phyloP scores from a whole-genome alignment of 2,329 filamentous ascomycete genomes.

The Sphaceloma murrayae region DNA sequence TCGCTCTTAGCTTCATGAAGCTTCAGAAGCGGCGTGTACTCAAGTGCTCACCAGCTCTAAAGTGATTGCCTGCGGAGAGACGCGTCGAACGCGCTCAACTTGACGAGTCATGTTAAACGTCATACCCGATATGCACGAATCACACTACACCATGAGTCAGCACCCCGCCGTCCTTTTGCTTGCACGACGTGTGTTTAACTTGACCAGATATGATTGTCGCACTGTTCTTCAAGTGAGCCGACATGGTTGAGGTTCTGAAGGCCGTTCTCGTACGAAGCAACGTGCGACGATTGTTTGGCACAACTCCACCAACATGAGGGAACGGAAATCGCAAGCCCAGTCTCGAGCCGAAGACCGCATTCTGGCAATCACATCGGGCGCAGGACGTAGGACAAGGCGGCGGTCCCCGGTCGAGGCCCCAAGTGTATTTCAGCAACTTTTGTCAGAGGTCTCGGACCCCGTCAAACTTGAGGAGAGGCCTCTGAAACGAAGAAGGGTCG shows the following conservation, averaged over 20 bases:
- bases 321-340: slow-evolving; percentile 16
- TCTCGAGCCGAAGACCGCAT: slow-evolving; percentile 18
- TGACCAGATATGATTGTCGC: too few relatives aligned
- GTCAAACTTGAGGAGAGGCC: slow-evolving; percentile 13
- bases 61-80: background rate
- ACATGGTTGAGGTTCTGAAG: too few relatives aligned
- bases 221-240: too few relatives aligned
- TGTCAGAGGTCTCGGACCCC: slow-evolving; percentile 18
- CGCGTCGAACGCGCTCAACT: background rate
- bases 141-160: too few relatives aligned
- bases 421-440: slow-evolving; percentile 17
- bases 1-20: too few relatives aligned
- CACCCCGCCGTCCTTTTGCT: background rate
- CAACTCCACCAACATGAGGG: background rate
- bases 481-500: slow-evolving; percentile 17
- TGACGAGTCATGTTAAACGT: slow-evolving; percentile 10
- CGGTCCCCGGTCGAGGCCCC: too few relatives aligned
- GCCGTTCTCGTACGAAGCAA: too few relatives aligned
- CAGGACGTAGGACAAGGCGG: slow-evolving; percentile 2
- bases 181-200: too few relatives aligned
- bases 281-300: too few relatives aligned
- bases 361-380: slow-evolving; percentile 15
- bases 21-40: too few relatives aligned
- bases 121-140: background rate
- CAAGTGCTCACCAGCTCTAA: too few relatives aligned